Evolutionary conservation across 2,329 filamentous ascomycete genomes (phyloP), one percentile per base, ranked within the genome.

Genomic region (Microthyrium microscopicum): DNA sequence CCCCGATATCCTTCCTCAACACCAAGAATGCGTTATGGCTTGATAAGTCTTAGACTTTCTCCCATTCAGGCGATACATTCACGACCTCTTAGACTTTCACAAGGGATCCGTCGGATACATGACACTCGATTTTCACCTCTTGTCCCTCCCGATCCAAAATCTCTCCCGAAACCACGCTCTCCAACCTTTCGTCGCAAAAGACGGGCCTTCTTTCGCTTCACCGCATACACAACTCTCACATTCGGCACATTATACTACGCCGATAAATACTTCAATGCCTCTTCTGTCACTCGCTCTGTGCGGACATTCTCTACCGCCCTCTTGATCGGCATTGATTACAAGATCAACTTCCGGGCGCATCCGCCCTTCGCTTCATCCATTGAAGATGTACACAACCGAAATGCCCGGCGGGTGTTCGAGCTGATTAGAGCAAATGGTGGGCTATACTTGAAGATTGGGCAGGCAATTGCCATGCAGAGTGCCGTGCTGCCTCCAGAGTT

Each of bases 391-490:
- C 89, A 98, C 56, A 61, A 68, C 24, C 75, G 89, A 40, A 92
- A 79, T 49, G 89, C 89, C 0, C 73, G 84, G 57, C 68, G 81
- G 18, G 60, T 95, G 24, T 92, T 82, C 39, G 66, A 87, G 20
- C 60, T 98, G 40, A 64, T 95, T 43, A 69, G 81, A 18, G 62
- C 70, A 35, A 98, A 98, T 64, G 87, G 89, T 39, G 89, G 89
- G 0, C 58, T 98, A 13, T 98, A 95, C 51, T 65, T 95, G 50
- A 98, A 98, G 66, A 94, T 98, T 38, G 89, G 89, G 1, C 89
- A 98, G 62, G 89, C 89, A 4, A 87, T 98, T 44, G 89, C 87
- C 11, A 95, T 95, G 89, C 89, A 98, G 63, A 87, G 80, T 44
- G 87, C 87, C 0, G 75, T 95, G 18, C 60, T 98, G 40, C 89